These are phyloP conservation scores for Chytridium lagenaria DNA, from an alignment of 371 early-diverging fungal species.

Conservation along the genomic window DNA sequence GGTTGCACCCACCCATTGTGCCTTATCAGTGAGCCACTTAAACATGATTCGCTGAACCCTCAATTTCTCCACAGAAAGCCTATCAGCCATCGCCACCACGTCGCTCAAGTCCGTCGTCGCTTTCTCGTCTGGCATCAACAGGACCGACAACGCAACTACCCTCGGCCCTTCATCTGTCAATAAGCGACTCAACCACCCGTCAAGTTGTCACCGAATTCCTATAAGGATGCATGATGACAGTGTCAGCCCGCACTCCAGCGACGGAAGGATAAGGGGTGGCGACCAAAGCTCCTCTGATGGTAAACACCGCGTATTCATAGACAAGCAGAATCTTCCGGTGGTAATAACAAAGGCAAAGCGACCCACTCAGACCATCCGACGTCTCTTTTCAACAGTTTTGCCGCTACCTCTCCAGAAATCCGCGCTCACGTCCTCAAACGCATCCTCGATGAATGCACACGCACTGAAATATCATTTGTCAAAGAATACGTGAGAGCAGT, in stretches of 20 bases:
- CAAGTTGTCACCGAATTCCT: too few species aligned
- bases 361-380: neutral
- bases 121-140: neutral
- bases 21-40: neutral
- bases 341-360: neutral
- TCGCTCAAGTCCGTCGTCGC: neutral
- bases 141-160: neutral
- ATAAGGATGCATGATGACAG: neutral
- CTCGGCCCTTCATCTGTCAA: neutral
- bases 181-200: neutral
- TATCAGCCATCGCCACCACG: neutral
- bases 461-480: neutral
- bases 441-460: neutral
- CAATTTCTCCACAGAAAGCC: too few species aligned
- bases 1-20: too few species aligned
- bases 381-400: neutral
- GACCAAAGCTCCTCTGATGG: neutral
- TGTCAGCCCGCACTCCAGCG: neutral
- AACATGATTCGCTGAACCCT: neutral
- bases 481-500: neutral
- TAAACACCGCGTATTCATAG: too few species aligned
- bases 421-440: neutral
- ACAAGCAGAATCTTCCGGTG: too few species aligned
- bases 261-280: neutral
- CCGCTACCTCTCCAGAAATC: neutral